A percentile compares a stretch with the other conserved stretches of the same genome.
phyloP scores from a whole-genome alignment of 1,284 basidiomycete genomes.

The Leccinum idahoense region DNA sequence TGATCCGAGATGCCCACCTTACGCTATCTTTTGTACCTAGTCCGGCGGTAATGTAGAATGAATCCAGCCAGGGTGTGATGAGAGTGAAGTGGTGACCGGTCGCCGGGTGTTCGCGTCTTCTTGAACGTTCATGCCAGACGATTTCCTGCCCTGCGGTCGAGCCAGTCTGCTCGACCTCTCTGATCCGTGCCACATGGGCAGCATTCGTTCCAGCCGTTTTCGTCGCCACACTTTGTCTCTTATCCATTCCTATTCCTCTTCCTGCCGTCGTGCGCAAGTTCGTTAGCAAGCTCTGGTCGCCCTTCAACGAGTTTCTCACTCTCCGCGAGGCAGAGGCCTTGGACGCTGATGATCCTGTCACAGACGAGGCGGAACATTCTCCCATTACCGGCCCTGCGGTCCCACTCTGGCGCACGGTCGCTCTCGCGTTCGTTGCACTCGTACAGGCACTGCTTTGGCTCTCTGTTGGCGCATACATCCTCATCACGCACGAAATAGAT shows the following conservation, averaged over 20 bases:
- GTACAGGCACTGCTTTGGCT: conserved; percentile 41
- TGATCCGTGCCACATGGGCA: conserved; percentile 49
- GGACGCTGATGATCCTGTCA: conserved; percentile 6
- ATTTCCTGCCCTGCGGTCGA: conserved; percentile 25
- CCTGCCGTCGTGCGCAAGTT: conserved; percentile 21
- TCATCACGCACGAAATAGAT: conserved; percentile 25
- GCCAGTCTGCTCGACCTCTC: conserved; percentile 40
- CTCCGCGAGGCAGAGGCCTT: conserved; percentile 45
- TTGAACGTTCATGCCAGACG: conserved; percentile 5
- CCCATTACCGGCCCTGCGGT: conserved; percentile 16
- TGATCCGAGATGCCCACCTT: conserved; percentile 1
- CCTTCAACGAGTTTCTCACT: conserved; percentile 38
- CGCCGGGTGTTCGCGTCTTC: not conserved
- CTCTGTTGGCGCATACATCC: conserved; percentile 33
- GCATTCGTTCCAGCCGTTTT: conserved; percentile 47
- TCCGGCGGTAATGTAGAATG: conserved; percentile 10
- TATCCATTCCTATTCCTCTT: conserved; percentile 32
- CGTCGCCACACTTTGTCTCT: conserved; percentile 42
- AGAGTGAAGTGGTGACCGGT: not conserved
- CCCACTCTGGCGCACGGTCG: conserved; percentile 52
- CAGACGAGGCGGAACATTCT: not conserved
- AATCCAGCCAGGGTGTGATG: not conserved
- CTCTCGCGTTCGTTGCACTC: conserved; percentile 45
- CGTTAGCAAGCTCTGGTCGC: conserved; percentile 18
- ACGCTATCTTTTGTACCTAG: conserved; percentile 13